These are phyloP conservation scores for Paraleonurus japonicus DNA, from an alignment of 257 asterid species.

Conservation along the genomic window DNA sequence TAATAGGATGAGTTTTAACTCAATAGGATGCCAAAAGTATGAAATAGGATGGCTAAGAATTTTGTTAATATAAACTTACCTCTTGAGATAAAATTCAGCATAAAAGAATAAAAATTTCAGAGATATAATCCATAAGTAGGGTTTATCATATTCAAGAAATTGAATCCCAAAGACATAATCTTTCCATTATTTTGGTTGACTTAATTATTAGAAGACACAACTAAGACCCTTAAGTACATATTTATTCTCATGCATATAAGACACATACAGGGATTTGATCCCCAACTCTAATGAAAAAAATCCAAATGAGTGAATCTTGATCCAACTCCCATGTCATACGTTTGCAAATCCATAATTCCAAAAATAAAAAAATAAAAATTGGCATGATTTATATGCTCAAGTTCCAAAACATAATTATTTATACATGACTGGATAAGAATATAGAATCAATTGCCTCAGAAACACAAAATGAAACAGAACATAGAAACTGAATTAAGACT, in stretches of 20 bases:
- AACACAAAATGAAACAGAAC: too few species aligned
- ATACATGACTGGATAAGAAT: too few species aligned
- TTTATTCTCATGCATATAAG: slow-evolving; percentile 30
- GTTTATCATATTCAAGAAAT: not conserved
- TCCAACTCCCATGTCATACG: slow-evolving; percentile 9
- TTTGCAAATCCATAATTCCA: not conserved
- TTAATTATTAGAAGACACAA: slow-evolving; percentile 36
- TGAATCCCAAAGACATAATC: not conserved
- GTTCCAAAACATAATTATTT: too few species aligned
- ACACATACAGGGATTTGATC: slow-evolving; percentile 17
- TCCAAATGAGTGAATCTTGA: slow-evolving; percentile 50
- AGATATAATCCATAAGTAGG: not conserved
- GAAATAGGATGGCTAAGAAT: too few species aligned
- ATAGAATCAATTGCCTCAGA: too few species aligned
- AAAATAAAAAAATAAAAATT: not conserved
- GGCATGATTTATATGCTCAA: not conserved
- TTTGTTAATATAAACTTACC: too few species aligned
- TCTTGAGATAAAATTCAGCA: slow-evolving; percentile 31
- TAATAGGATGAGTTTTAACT: too few species aligned
- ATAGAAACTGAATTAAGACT: too few species aligned
- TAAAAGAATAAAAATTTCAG: not conserved
- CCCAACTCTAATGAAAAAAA: slow-evolving; percentile 3
- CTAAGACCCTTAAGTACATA: slow-evolving; percentile 35
- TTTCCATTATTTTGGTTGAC: slow-evolving; percentile 10
- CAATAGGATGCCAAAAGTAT: too few species aligned